A percentile compares a stretch with the other conserved stretches of the same genome.
These are phyloP conservation scores for Linaria vulgaris DNA, from an alignment of 257 asterid species.

Conservation along the genomic window DNA sequence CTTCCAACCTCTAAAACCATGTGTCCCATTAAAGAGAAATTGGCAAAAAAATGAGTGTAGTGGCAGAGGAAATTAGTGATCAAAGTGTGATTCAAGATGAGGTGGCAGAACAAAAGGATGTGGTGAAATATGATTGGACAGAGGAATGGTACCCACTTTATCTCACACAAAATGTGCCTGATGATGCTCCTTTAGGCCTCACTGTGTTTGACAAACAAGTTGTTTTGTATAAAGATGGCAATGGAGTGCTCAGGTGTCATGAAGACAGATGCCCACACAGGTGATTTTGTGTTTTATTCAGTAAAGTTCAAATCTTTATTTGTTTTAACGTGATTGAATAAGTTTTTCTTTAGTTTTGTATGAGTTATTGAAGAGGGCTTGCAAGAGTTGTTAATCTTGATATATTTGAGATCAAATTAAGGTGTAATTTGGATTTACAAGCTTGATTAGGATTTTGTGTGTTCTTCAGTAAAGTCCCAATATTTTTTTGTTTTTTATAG, in stretches of 20 bases:
- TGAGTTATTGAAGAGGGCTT: too few species aligned
- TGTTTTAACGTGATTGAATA: neutral
- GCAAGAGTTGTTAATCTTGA: too few species aligned
- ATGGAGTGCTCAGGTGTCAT: constrained; percentile 66
- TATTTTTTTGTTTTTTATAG: too few species aligned
- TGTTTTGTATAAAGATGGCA: constrained; percentile 71
- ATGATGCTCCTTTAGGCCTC: constrained; percentile 90
- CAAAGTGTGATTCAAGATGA: constrained; percentile 49
- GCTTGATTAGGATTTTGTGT: neutral
- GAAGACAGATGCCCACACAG: constrained; percentile 94
- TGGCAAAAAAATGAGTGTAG: constrained; percentile 32
- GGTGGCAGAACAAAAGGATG: constrained; percentile 33
- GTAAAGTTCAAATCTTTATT: neutral
- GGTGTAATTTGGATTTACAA: too few species aligned
- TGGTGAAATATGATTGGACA: constrained; percentile 73
- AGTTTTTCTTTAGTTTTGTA: neutral
- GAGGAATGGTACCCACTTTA: constrained; percentile 95
- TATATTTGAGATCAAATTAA: too few species aligned
- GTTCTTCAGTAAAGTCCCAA: neutral
- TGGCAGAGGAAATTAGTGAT: constrained; percentile 37
- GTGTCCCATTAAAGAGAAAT: constrained; percentile 13
- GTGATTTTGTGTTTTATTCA: constrained; percentile 22
- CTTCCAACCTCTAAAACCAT: constrained; percentile 22
- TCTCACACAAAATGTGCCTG: constrained; percentile 76
- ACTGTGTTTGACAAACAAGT: constrained; percentile 87